A percentile compares a stretch with the other conserved stretches of the same genome.
Conservation (phyloP, 106 monocot species). For the Cymbidium sinense region DNA sequence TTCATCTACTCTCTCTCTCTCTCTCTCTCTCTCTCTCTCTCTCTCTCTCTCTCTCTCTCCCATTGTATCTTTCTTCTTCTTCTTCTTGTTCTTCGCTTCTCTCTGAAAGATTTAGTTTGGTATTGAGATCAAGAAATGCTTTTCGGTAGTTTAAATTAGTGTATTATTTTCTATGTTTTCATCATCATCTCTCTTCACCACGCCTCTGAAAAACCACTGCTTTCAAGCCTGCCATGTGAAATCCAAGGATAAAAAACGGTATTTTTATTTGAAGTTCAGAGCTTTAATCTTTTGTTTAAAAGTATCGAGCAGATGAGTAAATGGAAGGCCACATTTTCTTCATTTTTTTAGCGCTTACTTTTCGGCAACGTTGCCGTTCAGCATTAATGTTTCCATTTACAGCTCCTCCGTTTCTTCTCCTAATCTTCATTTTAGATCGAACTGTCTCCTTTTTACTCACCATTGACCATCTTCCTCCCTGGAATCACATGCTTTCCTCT, state of each 20-base stretch:
- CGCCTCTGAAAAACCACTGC: background rate
- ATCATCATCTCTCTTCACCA: no score
- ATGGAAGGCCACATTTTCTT: background rate
- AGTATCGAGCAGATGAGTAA: background rate
- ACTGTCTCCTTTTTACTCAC: background rate
- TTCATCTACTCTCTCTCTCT: background rate
- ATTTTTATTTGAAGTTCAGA: no score
- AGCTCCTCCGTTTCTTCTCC: no score
- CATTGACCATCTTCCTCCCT: background rate
- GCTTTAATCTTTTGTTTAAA: no score
- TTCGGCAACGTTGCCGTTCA: no score
- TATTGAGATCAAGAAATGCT: background rate
- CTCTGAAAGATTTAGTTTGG: background rate
- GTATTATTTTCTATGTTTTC: no score
- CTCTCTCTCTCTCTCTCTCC: background rate
- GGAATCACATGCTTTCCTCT: background rate
- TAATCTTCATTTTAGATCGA: no score
- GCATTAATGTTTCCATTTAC: no score
- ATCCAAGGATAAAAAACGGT: no score
- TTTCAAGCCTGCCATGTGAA: background rate
- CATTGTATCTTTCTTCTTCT: background rate
- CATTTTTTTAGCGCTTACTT: background rate
- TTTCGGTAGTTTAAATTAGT: background rate
- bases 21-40: background rate
- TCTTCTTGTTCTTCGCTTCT: no score